phyloP scores from a whole-genome alignment of 2,329 filamentous ascomycete species.

The Diaporthe humulicola region DNA sequence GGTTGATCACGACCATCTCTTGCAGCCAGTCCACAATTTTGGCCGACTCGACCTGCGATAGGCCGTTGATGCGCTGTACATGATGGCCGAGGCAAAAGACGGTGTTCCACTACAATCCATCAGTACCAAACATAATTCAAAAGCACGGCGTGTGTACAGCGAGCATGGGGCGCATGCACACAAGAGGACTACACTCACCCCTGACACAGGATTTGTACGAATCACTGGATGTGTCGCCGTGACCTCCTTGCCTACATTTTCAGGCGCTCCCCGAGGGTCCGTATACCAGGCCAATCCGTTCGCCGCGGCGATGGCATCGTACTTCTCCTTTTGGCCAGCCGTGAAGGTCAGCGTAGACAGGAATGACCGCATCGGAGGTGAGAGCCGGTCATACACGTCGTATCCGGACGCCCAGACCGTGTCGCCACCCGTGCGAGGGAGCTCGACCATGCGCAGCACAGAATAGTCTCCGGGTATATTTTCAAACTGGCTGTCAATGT shows the following conservation, averaged over 20 bases:
- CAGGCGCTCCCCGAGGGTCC: conserved; percentile 59
- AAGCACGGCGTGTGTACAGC: background rate
- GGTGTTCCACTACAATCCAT: conserved; percentile 58
- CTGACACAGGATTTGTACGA: conserved; percentile 69
- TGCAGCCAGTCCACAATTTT: conserved; percentile 64
- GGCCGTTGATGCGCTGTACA: conserved; percentile 63
- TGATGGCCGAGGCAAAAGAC: conserved; percentile 67
- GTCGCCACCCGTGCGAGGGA: conserved; percentile 65
- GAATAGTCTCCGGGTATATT: conserved; percentile 74
- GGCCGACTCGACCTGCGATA: conserved; percentile 58
- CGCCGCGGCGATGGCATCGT: conserved; percentile 60
- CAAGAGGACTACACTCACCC: conserved; percentile 41
- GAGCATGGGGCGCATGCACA: background rate
- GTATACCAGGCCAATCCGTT: conserved; percentile 61
- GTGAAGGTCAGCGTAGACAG: conserved; percentile 71
- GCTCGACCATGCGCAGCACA: conserved; percentile 64
- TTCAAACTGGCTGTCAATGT: conserved; percentile 76
- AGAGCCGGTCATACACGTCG: conserved; percentile 75
- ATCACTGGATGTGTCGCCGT: conserved; percentile 67
- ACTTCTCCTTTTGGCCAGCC: conserved; percentile 60
- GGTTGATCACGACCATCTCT: conserved; percentile 52
- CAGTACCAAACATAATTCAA: background rate
- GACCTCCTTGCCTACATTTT: conserved; percentile 62
- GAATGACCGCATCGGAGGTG: conserved; percentile 67
- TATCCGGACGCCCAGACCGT: conserved; percentile 78